Evolutionary conservation across 2,329 filamentous ascomycete species (phyloP).

Genomic region (Blastomyces percursus): DNA sequence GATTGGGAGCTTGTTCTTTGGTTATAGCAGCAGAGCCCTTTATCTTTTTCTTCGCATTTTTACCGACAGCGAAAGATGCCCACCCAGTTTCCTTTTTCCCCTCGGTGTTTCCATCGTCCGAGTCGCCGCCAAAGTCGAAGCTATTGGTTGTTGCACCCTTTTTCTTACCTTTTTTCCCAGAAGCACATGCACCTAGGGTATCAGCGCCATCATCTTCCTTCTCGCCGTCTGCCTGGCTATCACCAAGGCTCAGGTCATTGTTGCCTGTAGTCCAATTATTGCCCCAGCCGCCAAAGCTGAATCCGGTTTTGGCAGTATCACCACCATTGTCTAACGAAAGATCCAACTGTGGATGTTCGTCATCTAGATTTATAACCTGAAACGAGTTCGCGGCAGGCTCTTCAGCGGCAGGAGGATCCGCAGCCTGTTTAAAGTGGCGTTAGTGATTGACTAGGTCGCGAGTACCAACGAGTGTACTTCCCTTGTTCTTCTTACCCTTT

Average conservation of each 20-base stretch:
- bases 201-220: constrained; percentile 18
- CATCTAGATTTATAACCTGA: constrained; percentile 57
- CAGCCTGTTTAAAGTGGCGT: constrained; percentile 15
- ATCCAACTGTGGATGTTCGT: constrained; percentile 47
- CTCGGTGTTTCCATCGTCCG: constrained; percentile 35
- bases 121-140: constrained; percentile 36
- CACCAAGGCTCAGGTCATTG: constrained; percentile 31
- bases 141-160: constrained; percentile 20
- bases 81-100: constrained; percentile 27
- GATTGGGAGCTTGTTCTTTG: constrained; percentile 25
- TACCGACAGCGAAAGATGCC: constrained; percentile 29
- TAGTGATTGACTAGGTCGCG: not conserved
- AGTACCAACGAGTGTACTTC: not conserved
- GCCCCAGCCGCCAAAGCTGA: constrained; percentile 49
- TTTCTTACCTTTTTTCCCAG: constrained; percentile 28
- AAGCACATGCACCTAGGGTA: constrained; percentile 31
- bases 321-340: constrained; percentile 43
- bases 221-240: constrained; percentile 22
- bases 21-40: constrained; percentile 27
- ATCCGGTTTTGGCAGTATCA: constrained; percentile 29
- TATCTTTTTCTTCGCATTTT: constrained; percentile 34
- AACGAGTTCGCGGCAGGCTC: constrained; percentile 44
- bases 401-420: constrained; percentile 25
- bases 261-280: constrained; percentile 47
- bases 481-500: constrained; percentile 41